Percentiles rank a stretch among this genome's conserved stretches.
These are phyloP conservation scores for Nitzschia sp. DNA, from an alignment of 108 stramenopile species.

Conservation along the genomic window DNA sequence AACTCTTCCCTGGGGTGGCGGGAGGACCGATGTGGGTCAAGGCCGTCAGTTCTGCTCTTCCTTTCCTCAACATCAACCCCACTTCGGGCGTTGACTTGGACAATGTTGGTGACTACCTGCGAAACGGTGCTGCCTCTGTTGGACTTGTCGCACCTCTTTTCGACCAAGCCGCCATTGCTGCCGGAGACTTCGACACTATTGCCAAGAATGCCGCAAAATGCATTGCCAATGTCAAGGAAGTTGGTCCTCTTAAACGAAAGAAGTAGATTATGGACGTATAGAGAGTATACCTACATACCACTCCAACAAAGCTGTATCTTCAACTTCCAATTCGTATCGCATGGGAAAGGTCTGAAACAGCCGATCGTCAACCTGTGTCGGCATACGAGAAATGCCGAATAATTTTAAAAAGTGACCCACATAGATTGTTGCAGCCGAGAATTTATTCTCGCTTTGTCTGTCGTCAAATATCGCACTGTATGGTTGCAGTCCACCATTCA, in stretches of 20 bases:
- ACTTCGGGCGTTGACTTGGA: conserved; percentile 83
- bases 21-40: conserved; percentile 85
- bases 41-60: conserved; percentile 77
- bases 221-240: conserved; percentile 75
- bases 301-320: too few relatives aligned
- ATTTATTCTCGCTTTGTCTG: too few relatives aligned
- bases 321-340: too few relatives aligned
- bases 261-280: too few relatives aligned
- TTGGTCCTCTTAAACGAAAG: conserved; percentile 76
- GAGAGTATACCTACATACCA: too few relatives aligned
- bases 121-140: conserved; percentile 74
- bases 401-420: too few relatives aligned
- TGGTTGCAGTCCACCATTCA: too few relatives aligned
- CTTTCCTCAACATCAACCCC: conserved; percentile 81
- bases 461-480: too few relatives aligned
- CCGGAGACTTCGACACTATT: conserved; percentile 75
- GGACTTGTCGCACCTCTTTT: conserved; percentile 87
- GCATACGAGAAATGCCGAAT: too few relatives aligned
- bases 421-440: too few relatives aligned
- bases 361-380: too few relatives aligned
- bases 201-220: conserved; percentile 81
- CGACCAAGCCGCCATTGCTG: conserved; percentile 68
- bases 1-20: conserved; percentile 87
- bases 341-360: too few relatives aligned
- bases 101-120: conserved; percentile 79